Conservation (phyloP, 768 basidiomycete species). For the Mycena galericulata region DNA sequence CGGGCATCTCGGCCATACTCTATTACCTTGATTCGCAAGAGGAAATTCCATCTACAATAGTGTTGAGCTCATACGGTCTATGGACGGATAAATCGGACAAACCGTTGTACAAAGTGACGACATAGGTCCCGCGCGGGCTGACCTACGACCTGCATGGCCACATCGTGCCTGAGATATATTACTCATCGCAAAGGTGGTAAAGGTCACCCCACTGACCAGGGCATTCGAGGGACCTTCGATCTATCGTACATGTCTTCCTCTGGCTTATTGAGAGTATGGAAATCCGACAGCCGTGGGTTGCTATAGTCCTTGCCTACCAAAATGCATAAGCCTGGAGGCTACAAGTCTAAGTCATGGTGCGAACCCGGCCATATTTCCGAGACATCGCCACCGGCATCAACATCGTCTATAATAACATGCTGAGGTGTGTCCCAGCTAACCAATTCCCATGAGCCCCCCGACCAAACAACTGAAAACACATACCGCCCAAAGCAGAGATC, state of each 20-base stretch:
- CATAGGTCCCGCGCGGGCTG: conserved; percentile 95
- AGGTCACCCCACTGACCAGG: conserved; percentile 72
- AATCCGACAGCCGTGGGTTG: conserved; percentile 90
- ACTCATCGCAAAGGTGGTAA: neutral
- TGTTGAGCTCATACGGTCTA: neutral
- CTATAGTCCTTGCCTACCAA: conserved; percentile 91
- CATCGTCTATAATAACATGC: conserved; percentile 90
- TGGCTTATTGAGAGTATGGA: conserved; percentile 87
- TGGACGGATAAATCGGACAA: conserved; percentile 31
- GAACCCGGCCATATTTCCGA: conserved; percentile 90
- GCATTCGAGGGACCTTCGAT: conserved; percentile 90
- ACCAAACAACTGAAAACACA: conserved; percentile 1
- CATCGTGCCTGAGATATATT: conserved; percentile 83
- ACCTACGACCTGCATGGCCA: conserved; percentile 94
- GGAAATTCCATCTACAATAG: conserved; percentile 85
- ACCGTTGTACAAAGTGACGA: conserved; percentile 95
- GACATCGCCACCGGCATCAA: conserved; percentile 66
- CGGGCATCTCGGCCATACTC: conserved; percentile 31
- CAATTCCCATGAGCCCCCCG: conserved; percentile 10
- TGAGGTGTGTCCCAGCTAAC: conserved; percentile 95
- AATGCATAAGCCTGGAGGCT: conserved; percentile 2
- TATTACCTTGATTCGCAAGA: conserved; percentile 90
- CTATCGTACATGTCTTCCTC: conserved; percentile 97
- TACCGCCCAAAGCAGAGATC: conserved; percentile 94
- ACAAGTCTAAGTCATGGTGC: conserved; percentile 23